These are phyloP conservation scores for Neodidymelliopsis sp. DNA, from an alignment of 2,329 filamentous ascomycete species.

Conservation along the genomic window DNA sequence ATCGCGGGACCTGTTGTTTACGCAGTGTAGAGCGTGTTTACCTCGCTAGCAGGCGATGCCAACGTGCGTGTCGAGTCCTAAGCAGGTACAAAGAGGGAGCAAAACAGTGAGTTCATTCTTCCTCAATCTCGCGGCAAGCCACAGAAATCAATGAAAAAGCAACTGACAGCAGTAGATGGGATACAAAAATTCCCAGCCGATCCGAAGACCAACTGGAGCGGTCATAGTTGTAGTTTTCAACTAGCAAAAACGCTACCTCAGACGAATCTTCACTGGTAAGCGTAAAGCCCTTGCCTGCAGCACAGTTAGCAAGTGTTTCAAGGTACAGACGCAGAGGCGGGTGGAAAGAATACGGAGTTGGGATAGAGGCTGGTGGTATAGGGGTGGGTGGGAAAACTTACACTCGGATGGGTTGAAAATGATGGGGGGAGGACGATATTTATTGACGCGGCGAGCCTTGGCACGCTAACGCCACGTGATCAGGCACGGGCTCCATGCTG, in stretches of 20 bases:
- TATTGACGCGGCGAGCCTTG: slow-evolving; percentile 21
- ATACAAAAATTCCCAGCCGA: slow-evolving; percentile 83
- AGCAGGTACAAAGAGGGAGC: not conserved
- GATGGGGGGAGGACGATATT: slow-evolving; percentile 9
- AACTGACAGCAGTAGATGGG: slow-evolving; percentile 34
- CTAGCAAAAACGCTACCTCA: slow-evolving; percentile 89
- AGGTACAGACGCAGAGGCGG: not conserved
- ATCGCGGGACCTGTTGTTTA: too few species aligned
- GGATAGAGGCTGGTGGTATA: too few species aligned
- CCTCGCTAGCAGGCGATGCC: too few species aligned
- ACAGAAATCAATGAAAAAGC: slow-evolving; percentile 41
- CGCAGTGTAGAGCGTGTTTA: too few species aligned
- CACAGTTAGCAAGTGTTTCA: not conserved
- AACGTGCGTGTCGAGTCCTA: too few species aligned
- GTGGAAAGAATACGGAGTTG: not conserved
- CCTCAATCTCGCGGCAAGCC: slow-evolving; percentile 39
- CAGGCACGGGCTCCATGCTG: not conserved
- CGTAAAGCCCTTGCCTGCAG: slow-evolving; percentile 79
- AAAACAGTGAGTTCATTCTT: slow-evolving; percentile 27
- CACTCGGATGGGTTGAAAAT: too few species aligned
- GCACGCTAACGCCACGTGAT: slow-evolving; percentile 31
- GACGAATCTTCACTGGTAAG: slow-evolving; percentile 87
- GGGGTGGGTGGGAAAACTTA: too few species aligned
- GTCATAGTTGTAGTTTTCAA: slow-evolving; percentile 84
- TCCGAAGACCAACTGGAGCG: slow-evolving; percentile 74